These are phyloP conservation scores for Hemisphaericaspora nanyangensis DNA, from an alignment of 805 yeast genomes.

Conservation along the genomic window DNA sequence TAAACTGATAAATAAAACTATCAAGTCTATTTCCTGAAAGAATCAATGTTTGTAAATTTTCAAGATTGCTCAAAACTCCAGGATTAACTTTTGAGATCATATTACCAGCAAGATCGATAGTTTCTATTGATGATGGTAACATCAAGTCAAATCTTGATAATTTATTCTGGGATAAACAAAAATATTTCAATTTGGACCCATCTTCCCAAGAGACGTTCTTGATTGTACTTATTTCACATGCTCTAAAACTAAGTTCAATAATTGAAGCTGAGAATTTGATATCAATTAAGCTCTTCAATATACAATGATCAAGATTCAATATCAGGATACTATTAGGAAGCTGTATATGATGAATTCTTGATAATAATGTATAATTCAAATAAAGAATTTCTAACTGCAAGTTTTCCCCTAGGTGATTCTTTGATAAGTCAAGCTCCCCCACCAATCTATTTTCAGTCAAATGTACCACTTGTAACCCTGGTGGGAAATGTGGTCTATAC, in stretches of 20 bases:
- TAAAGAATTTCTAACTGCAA: slow-evolving; percentile 12
- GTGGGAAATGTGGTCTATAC: slow-evolving; percentile 11
- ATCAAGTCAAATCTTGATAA: slow-evolving; percentile 1
- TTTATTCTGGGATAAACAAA: slow-evolving; percentile 14
- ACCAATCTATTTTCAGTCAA: slow-evolving; percentile 16
- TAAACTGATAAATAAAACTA: slow-evolving; percentile 4
- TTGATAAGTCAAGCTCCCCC: slow-evolving; percentile 11
- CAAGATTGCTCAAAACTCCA: slow-evolving; percentile 6
- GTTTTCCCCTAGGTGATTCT: slow-evolving; percentile 11
- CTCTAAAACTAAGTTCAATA: slow-evolving; percentile 15
- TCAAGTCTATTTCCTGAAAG: slow-evolving; percentile 13
- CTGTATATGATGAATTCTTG: slow-evolving; percentile 10
- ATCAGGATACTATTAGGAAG: slow-evolving; percentile 11
- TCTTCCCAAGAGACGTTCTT: slow-evolving; percentile 10
- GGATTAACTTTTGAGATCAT: slow-evolving; percentile 5
- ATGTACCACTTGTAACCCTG: slow-evolving; percentile 10
- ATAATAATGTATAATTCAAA: slow-evolving; percentile 13
- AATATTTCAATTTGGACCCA: slow-evolving; percentile 6
- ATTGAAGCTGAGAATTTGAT: slow-evolving; percentile 10
- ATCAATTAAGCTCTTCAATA: slow-evolving; percentile 7
- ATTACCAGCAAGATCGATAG: slow-evolving; percentile 10
- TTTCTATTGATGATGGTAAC: slow-evolving; percentile 10
- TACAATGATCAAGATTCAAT: slow-evolving; percentile 17
- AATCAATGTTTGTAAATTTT: slow-evolving; percentile 8
- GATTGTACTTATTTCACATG: slow-evolving; percentile 13